Evolutionary conservation across 371 early-diverging fungal species (phyloP).

Genomic region (Fennellomyces sp.): DNA sequence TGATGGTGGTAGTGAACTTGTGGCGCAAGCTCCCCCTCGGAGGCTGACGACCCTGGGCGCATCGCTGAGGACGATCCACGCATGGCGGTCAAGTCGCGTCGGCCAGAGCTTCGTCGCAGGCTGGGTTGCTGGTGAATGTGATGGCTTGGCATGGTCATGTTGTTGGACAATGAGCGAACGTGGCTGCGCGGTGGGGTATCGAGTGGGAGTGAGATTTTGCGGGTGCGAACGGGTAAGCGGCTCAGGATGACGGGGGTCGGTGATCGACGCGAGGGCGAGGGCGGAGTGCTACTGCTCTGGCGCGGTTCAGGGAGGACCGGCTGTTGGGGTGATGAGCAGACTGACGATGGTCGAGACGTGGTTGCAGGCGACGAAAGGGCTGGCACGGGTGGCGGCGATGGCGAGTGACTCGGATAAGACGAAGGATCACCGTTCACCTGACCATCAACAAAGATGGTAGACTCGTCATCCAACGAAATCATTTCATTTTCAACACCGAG

Average conservation of each 20-base stretch:
- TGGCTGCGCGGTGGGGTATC: background rate
- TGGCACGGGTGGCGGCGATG: background rate
- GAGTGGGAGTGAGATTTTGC: conserved; percentile 9
- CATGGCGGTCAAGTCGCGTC: conserved; percentile 8
- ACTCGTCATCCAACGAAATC: conserved; percentile 7
- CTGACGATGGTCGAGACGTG: background rate
- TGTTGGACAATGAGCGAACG: conserved; percentile 9
- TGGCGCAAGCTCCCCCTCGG: background rate
- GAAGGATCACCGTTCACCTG: background rate
- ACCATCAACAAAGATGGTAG: background rate
- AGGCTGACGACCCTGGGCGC: background rate
- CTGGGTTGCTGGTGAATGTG: background rate
- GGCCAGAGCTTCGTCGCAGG: conserved; percentile 15
- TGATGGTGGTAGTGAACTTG: conserved; percentile 2
- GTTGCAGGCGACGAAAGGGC: too few species aligned
- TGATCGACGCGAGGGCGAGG: conserved; percentile 4
- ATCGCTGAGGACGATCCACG: background rate
- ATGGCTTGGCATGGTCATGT: conserved; percentile 9
- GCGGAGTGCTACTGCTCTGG: background rate
- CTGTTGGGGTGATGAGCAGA: background rate
- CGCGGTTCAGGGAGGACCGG: background rate
- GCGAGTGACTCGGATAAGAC: background rate
- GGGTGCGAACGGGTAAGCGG: background rate
- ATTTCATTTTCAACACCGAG: conserved; percentile 37
- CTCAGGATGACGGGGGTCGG: background rate